Base-by-base conservation (phyloP, 2,329 filamentous ascomycete genomes). In the Colletotrichum chlorophyti region DNA sequence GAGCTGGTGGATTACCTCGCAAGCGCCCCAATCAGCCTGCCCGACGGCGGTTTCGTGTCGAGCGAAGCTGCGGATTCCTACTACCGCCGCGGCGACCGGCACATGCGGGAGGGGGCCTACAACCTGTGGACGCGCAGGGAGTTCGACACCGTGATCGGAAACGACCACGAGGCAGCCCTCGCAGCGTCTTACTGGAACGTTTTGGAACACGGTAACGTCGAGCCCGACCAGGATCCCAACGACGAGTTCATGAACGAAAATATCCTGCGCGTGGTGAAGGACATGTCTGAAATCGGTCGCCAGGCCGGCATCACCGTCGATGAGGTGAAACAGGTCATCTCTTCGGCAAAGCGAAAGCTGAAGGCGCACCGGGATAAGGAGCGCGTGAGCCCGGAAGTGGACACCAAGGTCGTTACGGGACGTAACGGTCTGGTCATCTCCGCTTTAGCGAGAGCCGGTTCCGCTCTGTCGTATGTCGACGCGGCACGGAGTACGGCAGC, bases 181-280 rank as follows among this genome's bases (percentile, higher is more conserved):
- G 87, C 91, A 26, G 91, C 92, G 1, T 86, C 86, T 5, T 91
- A 97, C 72, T 98, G 91, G 86, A 90, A 91, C 59, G 89, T 97
- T 12, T 83, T 85, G 27, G 83, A 91, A 35, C 87, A 96, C 65
- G 95, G 95, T 40, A 98, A 99, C 67, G 89, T 99, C 1, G 84
- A 88, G 29, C 86, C 88, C 4, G 85, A 89, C 53, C 87, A 94
- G 65, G 95, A 99, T 69, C 89, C 91, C 0, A 91, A 96, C 66
- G 94, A 98, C 69, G 94, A 98, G 68, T 94, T 98, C 60, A 89
- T 96, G 68, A 93, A 94, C 66, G 92, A 96, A 70, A 99, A 98
- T 68, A 93, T 97, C 5, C 76, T 97, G 2, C 86, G 87, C 32
- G 82, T 96, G 23, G 84, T 84, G 31, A 86, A 83, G 60, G 90